Evolutionary conservation across 1,139 yeast species (phyloP), one percentile per base, ranked within the genome.

Genomic region (Scheffersomyces illinoinensis): DNA sequence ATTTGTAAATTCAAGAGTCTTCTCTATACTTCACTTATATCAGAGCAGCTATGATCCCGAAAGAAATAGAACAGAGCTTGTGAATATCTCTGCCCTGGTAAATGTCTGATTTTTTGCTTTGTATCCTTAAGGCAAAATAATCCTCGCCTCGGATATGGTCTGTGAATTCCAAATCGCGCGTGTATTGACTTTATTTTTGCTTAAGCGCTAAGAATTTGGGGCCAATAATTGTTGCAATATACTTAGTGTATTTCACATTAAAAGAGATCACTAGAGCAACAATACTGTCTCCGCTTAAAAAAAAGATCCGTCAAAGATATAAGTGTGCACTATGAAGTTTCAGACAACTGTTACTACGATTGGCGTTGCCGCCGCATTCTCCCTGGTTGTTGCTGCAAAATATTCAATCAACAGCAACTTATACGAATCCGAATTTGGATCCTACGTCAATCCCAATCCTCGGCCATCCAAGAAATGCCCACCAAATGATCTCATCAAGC

Each of bases 401-500:
- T 33, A 33, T 12, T 33, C 43, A 33, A 14, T 33, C 17, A 33
- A 8, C 17, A 33, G 43, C 10, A 33, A 33, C 43, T 7, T 12
- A 10, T 33, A 12, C 43, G 43, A 33, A 33, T 33, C 51, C 84
- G 79, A 74, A 59, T 76, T 75, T 64, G 86, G 84, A 6, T 73
- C 79, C 23, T 81, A 83, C 66, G 71, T 77, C 56, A 82, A 82
- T 62, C 84, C 86, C 4, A 76, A 81, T 59, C 84, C 84, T 5
- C 73, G 82, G 52, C 75, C 77, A 5, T 70, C 68, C 57, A 73
- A 73, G 39, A 68, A 66, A 53, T 79, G 83, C 63, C 72, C 76
- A 48, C 78, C 84, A 17, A 74, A 76, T 54, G 86, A 82, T 62
- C 67, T 81, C 54, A 75, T 78, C 54, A 76, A 76, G 54, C 68